Evolutionary conservation across 108 stramenopile genomes (phyloP), one percentile per base, ranked within the genome.

Genomic region (Pseudonitzschia delicatissima): DNA sequence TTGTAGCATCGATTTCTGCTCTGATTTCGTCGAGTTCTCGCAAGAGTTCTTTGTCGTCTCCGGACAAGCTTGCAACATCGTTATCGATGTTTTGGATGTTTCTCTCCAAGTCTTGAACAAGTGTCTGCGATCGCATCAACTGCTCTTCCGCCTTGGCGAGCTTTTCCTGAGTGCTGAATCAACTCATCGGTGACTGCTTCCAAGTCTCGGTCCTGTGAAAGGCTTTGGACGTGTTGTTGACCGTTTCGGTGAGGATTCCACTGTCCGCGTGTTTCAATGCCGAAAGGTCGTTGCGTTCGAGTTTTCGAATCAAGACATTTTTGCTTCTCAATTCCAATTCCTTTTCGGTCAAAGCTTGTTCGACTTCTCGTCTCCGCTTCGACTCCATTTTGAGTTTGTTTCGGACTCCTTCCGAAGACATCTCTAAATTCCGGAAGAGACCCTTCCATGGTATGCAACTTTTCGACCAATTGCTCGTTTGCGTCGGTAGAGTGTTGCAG

Each of bases 101-200:
- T 68, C 39, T 33, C 37, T 34, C 13, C 72, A 62, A 36, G 60
- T 63, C 40, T 59, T 73, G 12, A 52, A 33, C 31, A 33, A 55
- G 53, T n/a, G 61, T 64, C 53, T 85, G 77, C 23, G 82, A 69
- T 13, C 73, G 69, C 17, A 73, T 61, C 13, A 79, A 25, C 44
- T 66, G 42, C 18, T 64, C 74, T 65, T 88, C 80, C 5, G 81
- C 67, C 48, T 47, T 71, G 21, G 80, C 74, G 18, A 85, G 64
- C 39, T 78, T 80, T 45, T 78, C 73, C 62, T 86, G 80, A 9
- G 87, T 75, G 11, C 71, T 71, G n/a, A 53, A 84, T 81, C 23
- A 89, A 66, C 60, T 84, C 82, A 51, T 86, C 87, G 1, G 85
- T 84, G 12, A 84, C 83, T 6, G 71, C 33, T 52, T 89, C 87